phyloP scores from a whole-genome alignment of 441 rosid species.

The Euphorbia schlechtendalii region DNA sequence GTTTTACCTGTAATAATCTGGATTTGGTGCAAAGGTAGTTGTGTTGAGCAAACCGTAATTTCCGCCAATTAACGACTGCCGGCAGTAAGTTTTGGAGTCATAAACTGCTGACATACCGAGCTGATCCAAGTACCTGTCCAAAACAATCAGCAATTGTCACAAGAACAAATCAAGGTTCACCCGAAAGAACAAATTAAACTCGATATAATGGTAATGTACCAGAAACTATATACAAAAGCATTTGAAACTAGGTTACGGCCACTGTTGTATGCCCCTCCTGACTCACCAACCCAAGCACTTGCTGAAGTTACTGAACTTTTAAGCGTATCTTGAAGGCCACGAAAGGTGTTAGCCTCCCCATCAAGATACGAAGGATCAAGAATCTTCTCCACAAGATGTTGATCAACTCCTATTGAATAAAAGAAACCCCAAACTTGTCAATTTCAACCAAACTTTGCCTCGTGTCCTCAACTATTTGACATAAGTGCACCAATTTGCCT shows the following conservation, averaged over 20 bases:
- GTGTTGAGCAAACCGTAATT: constrained; percentile 85
- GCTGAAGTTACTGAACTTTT: constrained; percentile 51
- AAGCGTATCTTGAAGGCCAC: constrained; percentile 40
- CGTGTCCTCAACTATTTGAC: no score
- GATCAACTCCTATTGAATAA: constrained; percentile 54
- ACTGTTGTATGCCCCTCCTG: constrained; percentile 98
- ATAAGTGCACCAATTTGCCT: no score
- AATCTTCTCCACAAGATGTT: constrained; percentile 69
- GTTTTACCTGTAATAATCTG: constrained; percentile 66
- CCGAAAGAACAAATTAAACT: constrained; percentile 39
- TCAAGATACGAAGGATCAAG: constrained; percentile 70
- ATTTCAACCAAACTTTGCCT: no score
- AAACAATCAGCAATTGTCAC: no score
- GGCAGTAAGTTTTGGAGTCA: constrained; percentile 83
- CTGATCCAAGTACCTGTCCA: constrained; percentile 87
- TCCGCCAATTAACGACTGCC: constrained; percentile 88
- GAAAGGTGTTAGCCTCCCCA: constrained; percentile 46
- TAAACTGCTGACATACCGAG: constrained; percentile 72
- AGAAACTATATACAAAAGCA: constrained; percentile 90
- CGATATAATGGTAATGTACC: constrained; percentile 44
- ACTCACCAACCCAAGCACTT: constrained; percentile 85
- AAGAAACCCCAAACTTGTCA: constrained; percentile 3
- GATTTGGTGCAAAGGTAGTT: constrained; percentile 72
- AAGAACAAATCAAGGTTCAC: constrained; percentile 20
- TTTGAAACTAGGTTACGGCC: constrained; percentile 70